These are phyloP conservation scores for Lactifluus piperatus DNA, from an alignment of 768 basidiomycete genomes.

Conservation along the genomic window DNA sequence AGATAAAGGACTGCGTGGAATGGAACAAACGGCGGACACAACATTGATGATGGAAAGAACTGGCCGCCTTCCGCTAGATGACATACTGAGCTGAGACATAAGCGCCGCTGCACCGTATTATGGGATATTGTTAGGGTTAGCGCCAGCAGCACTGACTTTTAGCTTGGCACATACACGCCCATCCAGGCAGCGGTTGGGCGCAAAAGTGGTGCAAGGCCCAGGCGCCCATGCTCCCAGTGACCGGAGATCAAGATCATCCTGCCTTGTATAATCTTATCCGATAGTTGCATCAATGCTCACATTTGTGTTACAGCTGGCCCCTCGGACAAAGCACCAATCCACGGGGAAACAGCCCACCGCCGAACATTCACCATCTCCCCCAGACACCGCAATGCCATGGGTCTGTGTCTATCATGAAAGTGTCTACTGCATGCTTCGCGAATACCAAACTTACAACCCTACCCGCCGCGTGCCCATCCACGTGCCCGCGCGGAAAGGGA, in stretches of 20 bases:
- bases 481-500: not conserved
- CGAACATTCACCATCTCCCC: no score
- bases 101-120: not conserved
- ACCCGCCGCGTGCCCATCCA: not conserved
- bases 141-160: not conserved
- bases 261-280: not conserved
- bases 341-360: no score
- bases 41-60: not conserved
- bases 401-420: not conserved
- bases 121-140: not conserved
- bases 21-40: no score
- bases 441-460: not conserved
- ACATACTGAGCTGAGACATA: no score
- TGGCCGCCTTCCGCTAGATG: no score
- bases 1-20: not conserved
- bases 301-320: not conserved
- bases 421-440: no score
- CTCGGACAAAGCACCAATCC: not conserved
- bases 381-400: not conserved
- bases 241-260: no score
- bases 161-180: not conserved
- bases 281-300: no score
- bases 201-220: not conserved
- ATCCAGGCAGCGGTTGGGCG: no score
- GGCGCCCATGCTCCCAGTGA: no score